Conservation (phyloP, 257 asterid genomes). For the Cynanchum wilfordii region DNA sequence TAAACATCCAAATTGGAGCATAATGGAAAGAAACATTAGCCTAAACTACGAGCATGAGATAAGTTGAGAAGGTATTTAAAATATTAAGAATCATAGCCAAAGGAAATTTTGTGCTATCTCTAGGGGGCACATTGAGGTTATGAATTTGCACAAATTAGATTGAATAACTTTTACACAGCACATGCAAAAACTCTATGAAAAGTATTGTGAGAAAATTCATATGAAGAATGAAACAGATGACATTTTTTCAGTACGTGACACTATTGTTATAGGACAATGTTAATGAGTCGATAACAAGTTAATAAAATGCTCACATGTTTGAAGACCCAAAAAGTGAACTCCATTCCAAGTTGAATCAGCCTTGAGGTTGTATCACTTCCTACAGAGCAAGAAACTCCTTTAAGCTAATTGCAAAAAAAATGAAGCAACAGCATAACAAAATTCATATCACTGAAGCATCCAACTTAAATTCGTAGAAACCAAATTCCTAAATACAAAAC, state of each 20-base stretch:
- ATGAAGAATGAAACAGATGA: not conserved
- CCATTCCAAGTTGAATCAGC: conserved; percentile 97
- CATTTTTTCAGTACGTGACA: too few species aligned
- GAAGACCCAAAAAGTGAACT: conserved; percentile 97
- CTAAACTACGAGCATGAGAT: not conserved
- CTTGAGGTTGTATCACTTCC: conserved; percentile 87
- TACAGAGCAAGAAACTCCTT: conserved; percentile 29
- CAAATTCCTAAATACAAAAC: not conserved
- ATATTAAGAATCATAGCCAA: not conserved
- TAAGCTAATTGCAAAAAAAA: not conserved
- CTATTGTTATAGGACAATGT: not conserved
- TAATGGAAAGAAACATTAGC: not conserved
- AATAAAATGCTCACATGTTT: conserved; percentile 69
- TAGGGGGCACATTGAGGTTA: not conserved
- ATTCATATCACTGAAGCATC: not conserved
- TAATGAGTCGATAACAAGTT: conserved; percentile 2
- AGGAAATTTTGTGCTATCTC: not conserved
- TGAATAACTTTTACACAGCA: not conserved
- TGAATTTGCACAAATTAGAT: not conserved
- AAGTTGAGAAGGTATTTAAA: not conserved
- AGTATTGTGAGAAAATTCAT: too few species aligned
- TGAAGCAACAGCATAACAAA: not conserved
- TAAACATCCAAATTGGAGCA: not conserved
- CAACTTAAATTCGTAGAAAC: not conserved
- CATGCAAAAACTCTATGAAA: not conserved